These are phyloP conservation scores for Glycine soja DNA, from an alignment of 306 rosid species.

Conservation along the genomic window DNA sequence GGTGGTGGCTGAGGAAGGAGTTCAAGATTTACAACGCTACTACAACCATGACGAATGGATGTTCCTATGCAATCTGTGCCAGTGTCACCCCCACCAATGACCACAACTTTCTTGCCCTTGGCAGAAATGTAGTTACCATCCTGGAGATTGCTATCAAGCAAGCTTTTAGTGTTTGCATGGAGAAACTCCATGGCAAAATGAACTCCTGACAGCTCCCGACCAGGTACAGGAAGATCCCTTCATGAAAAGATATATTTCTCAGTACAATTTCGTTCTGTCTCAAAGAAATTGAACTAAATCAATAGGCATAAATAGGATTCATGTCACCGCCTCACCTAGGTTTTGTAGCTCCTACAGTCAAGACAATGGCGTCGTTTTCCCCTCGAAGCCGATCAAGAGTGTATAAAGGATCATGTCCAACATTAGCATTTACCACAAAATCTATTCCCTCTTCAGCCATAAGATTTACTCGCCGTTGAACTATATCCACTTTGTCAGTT, in stretches of 20 bases:
- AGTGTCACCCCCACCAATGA: conserved; percentile 99
- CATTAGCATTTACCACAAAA: conserved; percentile 84
- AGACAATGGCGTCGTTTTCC: conserved; percentile 82
- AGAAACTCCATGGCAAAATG: conserved; percentile 99
- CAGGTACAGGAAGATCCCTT: conserved; percentile 99
- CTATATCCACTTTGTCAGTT: conserved; percentile 74
- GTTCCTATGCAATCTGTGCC: conserved; percentile 99
- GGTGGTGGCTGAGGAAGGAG: conserved; percentile 88
- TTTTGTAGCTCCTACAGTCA: conserved; percentile 96
- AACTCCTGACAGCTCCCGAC: conserved; percentile 88
- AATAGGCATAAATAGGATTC: conserved; percentile 3
- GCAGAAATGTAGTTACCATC: conserved; percentile 94
- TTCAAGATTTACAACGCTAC: conserved; percentile 61
- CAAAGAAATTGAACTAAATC: neutral
- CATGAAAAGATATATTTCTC: conserved; percentile 11
- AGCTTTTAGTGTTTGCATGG: conserved; percentile 94
- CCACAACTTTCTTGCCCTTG: conserved; percentile 91
- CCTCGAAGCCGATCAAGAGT: conserved; percentile 75
- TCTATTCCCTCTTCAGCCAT: conserved; percentile 87
- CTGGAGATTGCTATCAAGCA: conserved; percentile 88
- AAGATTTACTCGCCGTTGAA: conserved; percentile 90
- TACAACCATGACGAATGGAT: conserved; percentile 95
- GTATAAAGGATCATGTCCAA: conserved; percentile 77
- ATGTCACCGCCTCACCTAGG: conserved; percentile 69
- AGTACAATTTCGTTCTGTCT: neutral